phyloP scores from a whole-genome alignment of 768 basidiomycete genomes.

The Psilocybe cubensis region DNA sequence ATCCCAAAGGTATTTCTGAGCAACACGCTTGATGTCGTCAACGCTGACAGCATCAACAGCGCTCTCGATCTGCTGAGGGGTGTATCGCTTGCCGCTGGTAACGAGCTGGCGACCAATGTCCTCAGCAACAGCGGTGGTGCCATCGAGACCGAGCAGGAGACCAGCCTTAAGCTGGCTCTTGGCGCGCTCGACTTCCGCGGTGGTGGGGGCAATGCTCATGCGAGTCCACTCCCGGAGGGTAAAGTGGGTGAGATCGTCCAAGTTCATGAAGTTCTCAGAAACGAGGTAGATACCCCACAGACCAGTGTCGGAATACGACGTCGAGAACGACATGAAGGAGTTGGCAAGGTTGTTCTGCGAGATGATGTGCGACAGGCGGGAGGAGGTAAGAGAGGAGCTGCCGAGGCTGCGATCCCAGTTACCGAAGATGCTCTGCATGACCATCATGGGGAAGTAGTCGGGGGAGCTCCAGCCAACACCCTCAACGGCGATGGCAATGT shows the following conservation, averaged over 20 bases:
- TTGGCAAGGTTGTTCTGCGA: conserved; percentile 96
- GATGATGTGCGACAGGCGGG: conserved; percentile 89
- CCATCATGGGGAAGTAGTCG: conserved; percentile 99
- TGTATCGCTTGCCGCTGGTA: conserved; percentile 87
- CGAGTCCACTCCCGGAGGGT: conserved; percentile 95
- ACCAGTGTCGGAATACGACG: conserved; percentile 97
- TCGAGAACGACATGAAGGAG: conserved; percentile 99
- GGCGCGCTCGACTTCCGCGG: conserved; percentile 91
- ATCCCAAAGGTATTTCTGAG: conserved; percentile 97
- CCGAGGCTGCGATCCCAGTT: conserved; percentile 99
- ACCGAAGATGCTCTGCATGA: conserved; percentile 96
- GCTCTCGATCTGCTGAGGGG: conserved; percentile 92
- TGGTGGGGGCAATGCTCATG: conserved; percentile 86
- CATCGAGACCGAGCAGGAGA: conserved; percentile 87
- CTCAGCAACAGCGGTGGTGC: conserved; percentile 96
- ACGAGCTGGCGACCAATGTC: conserved; percentile 98
- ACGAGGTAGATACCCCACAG: conserved; percentile 99
- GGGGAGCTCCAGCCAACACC: conserved; percentile 98
- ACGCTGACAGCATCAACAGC: conserved; percentile 88
- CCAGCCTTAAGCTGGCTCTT: conserved; percentile 99
- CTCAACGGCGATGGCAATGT: conserved; percentile 96
- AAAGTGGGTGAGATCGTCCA: conserved; percentile 94
- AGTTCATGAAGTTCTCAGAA: conserved; percentile 90
- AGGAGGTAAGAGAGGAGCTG: conserved; percentile 86
- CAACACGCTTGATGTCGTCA: conserved; percentile 92